A percentile compares a stretch with the other conserved stretches of the same genome.
Conservation (phyloP, 2,329 filamentous ascomycete genomes). For the Corynespora cassiicola region DNA sequence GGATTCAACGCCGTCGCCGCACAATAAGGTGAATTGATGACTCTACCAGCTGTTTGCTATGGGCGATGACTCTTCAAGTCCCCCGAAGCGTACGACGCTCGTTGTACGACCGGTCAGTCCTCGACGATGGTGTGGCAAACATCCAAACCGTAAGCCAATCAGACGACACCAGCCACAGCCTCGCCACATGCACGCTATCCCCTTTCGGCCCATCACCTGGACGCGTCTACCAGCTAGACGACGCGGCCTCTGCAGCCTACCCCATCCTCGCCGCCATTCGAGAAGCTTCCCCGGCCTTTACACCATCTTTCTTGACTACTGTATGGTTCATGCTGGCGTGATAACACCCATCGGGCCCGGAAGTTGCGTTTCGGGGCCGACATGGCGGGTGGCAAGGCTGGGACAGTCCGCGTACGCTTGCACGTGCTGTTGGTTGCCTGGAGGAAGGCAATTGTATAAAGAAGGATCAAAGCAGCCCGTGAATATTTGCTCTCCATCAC, state of each 20-base stretch:
- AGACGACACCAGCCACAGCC: constrained; percentile 9
- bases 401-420: constrained; percentile 32
- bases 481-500: constrained; percentile 10
- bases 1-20: no score
- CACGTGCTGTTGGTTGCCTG: constrained; percentile 40
- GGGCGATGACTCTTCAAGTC: no score
- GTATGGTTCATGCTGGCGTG: constrained; percentile 21
- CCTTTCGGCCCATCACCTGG: constrained; percentile 13
- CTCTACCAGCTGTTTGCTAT: no score
- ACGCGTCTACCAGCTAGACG: constrained; percentile 26
- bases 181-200: constrained; percentile 25
- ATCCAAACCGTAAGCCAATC: constrained; percentile 4
- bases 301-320: not conserved
- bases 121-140: constrained; percentile 6
- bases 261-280: constrained; percentile 28
- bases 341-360: no score
- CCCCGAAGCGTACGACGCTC: no score
- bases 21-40: no score
- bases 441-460: constrained; percentile 31
- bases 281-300: constrained; percentile 26
- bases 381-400: constrained; percentile 32
- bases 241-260: constrained; percentile 25
- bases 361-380: constrained; percentile 4
- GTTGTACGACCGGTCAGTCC: no score
- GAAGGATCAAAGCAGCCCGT: constrained; percentile 14